Conservation (phyloP, 495 filamentous ascomycete species). For the Geopyxis carbonaria region DNA sequence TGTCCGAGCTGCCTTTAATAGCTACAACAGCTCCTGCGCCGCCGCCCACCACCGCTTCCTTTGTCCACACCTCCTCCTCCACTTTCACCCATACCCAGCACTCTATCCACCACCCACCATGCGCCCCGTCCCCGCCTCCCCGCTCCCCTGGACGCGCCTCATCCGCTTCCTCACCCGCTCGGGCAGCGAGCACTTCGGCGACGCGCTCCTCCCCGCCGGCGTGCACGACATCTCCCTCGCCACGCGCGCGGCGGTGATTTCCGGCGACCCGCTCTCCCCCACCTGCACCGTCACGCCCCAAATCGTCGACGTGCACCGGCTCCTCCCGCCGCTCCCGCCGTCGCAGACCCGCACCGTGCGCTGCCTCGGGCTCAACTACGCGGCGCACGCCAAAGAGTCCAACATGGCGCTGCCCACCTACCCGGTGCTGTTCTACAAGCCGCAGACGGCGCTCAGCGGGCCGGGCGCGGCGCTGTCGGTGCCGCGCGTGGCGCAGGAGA, state of each 20-base stretch:
- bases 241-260: constrained; percentile 49
- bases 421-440: constrained; percentile 74
- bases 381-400: constrained; percentile 59
- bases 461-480: constrained; percentile 29
- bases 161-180: constrained; percentile 64
- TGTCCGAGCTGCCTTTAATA: too few species aligned
- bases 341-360: constrained; percentile 57
- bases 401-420: constrained; percentile 53
- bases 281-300: constrained; percentile 56
- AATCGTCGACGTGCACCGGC: constrained; percentile 41
- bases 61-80: too few species aligned
- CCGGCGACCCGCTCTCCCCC: constrained; percentile 56
- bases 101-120: too few species aligned
- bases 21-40: too few species aligned
- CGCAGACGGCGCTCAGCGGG: constrained; percentile 50
- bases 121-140: too few species aligned
- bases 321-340: constrained; percentile 51
- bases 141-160: too few species aligned
- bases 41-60: too few species aligned
- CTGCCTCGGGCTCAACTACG: constrained; percentile 70
- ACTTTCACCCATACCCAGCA: too few species aligned
- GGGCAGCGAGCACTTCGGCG: constrained; percentile 63
- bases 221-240: constrained; percentile 48
- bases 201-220: constrained; percentile 56
- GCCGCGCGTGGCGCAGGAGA: constrained; percentile 28